Evolutionary conservation across 306 rosid genomes (phyloP), one percentile per base, ranked within the genome.

Genomic region (Prunus armeniaca): DNA sequence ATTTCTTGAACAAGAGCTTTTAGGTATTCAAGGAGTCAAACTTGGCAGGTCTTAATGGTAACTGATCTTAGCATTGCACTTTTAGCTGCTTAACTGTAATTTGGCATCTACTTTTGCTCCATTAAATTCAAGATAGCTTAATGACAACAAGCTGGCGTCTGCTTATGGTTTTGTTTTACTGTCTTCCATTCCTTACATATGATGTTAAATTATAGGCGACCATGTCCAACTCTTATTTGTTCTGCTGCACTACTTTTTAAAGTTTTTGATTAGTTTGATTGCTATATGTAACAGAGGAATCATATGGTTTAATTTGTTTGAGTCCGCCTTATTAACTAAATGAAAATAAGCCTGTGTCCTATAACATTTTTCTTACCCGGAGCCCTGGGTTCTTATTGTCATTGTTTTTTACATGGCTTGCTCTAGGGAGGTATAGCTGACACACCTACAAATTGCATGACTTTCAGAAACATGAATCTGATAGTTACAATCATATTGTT

Each of bases 21-120:
- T 81, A 47, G 80, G 74, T n/a, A 65, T 67, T 68, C 54, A n/a
- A 68, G 79, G 67, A 28, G 89, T 73, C 83, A 81, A 85, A 87
- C 52, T 82, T 30, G 88, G 84, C 79, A 71, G 75, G 72, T 83
- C 67, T 77, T 79, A 73, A 75, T 86, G 79, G 76, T 79, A 84
- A 74, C 76, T 49, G 84, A 72, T 75, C 69, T 77, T 69, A 47
- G 70, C 80, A 49, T 79, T 80, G 80, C 69, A 80, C 58, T 47
- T 60, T 74, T 50, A 81, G 75, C 75, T 74, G 77, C 75, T 62
- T 38, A 65, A 78, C 69, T 78, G 64, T 63, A 74, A 46, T 58
- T 69, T 50, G 77, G 46, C 67, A 75, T 68, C 75, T 18, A 65
- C 62, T 34, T 70, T 71, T 57, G 61, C 67, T 69, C 78, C 60